These are phyloP conservation scores for Nannochloropsis salina DNA, from an alignment of 108 stramenopile genomes.

Conservation along the genomic window DNA sequence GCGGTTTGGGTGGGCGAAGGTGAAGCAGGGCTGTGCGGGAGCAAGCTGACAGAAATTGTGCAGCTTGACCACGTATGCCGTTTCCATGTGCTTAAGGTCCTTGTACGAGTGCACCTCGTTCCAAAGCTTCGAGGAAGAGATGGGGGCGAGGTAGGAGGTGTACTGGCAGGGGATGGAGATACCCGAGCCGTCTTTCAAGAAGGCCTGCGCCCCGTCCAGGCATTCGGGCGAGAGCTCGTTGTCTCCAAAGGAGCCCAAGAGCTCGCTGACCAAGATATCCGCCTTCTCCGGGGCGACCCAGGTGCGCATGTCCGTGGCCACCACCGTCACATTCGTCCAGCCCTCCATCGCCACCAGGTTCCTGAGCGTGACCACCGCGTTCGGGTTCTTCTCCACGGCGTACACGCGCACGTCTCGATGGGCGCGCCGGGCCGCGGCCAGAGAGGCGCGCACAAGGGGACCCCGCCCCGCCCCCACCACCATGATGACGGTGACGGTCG, in stretches of 20 bases:
- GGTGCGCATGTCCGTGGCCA: slow-evolving; percentile 84
- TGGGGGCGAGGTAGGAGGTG: slow-evolving; percentile 80
- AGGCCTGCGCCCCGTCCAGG: slow-evolving; percentile 79
- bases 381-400: slow-evolving; percentile 69
- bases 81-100: slow-evolving; percentile 72
- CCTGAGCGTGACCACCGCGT: slow-evolving; percentile 86
- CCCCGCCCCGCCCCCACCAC: slow-evolving; percentile 97
- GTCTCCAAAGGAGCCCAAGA: slow-evolving; percentile 93
- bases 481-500: slow-evolving; percentile 58
- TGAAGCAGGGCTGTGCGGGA: slow-evolving; percentile 70
- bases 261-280: slow-evolving; percentile 90
- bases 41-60: slow-evolving; percentile 82
- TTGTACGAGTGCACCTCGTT: slow-evolving; percentile 67
- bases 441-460: slow-evolving; percentile 71
- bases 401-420: slow-evolving; percentile 53
- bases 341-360: slow-evolving; percentile 61
- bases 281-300: slow-evolving; percentile 56
- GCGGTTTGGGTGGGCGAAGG: slow-evolving; percentile 70
- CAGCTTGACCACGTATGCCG: slow-evolving; percentile 89
- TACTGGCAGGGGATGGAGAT: slow-evolving; percentile 61
- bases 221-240: slow-evolving; percentile 98
- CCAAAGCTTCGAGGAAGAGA: slow-evolving; percentile 78
- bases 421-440: slow-evolving; percentile 62
- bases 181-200: slow-evolving; percentile 61
- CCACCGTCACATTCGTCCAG: slow-evolving; percentile 73